Base-by-base conservation (phyloP, 1,139 yeast genomes). In the Lodderomyces parapsilosis region DNA sequence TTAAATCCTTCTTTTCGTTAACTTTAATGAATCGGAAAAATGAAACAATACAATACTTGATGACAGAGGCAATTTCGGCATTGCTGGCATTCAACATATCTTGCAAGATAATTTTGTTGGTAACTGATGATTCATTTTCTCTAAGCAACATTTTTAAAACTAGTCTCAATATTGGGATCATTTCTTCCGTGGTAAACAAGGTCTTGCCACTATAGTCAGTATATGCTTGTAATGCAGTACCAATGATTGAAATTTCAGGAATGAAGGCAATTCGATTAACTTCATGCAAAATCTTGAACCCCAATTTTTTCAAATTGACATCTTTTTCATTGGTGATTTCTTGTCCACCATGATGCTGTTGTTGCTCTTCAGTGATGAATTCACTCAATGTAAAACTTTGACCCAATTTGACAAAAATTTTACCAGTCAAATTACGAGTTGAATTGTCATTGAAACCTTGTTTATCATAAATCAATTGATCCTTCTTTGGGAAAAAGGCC, bases 231-330 rank as follows among this genome's bases (percentile, higher is more conserved):
- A 73, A 54, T 1, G 74, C 55, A 7, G 66, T 54, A 2, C 78
- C 78, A 31, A 71, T 63, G 15, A 72, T 52, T 1, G 74, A 54
- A n/a, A 69, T 55, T 39, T 66, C 67, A 2, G 77, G 75, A 25
- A 72, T 51, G 48, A 57, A 69, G 17, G 66, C 55, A 18, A 59
- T 59, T n/a, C 61, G 50, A 51, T 72, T 72, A 40, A 72, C 57
- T 40, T 69, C 71, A 48, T 71, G 77, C 39, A 73, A 59, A 14
- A 71, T 54, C 49, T 58, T 66, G 56, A 70, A 71, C 0, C 77
- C 78, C 45, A 73, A 57, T 47, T 68, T 66, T 53, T 71, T 73
- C 46, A 73, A 59, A 50, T 71, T 71, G 18, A 67, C 59, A 18
- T 44, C 43, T 22, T 43, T 45, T 31, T 37, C 44, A 31, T 27